A percentile compares a stretch with the other conserved stretches of the same genome.
Conservation (phyloP, 163 green algal genomes). For the Scenedesmus sp. region DNA sequence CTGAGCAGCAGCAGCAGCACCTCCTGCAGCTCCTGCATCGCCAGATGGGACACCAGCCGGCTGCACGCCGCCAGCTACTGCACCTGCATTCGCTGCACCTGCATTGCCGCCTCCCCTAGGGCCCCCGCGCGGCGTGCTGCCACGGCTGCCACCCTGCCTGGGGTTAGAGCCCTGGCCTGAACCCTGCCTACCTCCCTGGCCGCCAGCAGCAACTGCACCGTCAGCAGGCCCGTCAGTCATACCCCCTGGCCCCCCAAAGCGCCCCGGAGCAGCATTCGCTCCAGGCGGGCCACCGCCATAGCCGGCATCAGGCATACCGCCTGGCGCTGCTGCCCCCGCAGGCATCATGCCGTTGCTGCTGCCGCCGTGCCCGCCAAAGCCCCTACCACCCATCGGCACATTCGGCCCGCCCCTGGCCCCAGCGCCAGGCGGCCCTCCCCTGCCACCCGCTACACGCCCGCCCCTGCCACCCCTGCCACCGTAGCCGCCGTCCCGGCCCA, state of each 20-base stretch:
- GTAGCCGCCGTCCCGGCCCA: not conserved
- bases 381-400: not conserved
- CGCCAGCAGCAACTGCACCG: not conserved
- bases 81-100: not conserved
- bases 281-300: not conserved
- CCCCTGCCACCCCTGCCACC: not conserved
- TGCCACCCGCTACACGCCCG: not conserved
- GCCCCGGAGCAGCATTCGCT: not conserved
- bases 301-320: not conserved
- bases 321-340: not conserved
- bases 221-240: not conserved
- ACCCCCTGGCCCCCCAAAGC: not conserved
- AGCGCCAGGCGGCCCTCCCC: not conserved
- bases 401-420: not conserved
- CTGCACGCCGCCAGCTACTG: not conserved
- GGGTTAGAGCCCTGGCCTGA: not conserved
- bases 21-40: not conserved
- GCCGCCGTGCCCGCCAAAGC: not conserved
- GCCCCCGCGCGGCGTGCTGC: not conserved
- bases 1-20: not conserved
- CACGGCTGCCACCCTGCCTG: constrained; percentile 25
- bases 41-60: not conserved
- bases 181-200: not conserved
- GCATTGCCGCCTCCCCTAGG: not conserved
- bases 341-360: not conserved